These are phyloP conservation scores for Asterochloris sp. DNA, from an alignment of 139 green algal genomes.

Conservation along the genomic window DNA sequence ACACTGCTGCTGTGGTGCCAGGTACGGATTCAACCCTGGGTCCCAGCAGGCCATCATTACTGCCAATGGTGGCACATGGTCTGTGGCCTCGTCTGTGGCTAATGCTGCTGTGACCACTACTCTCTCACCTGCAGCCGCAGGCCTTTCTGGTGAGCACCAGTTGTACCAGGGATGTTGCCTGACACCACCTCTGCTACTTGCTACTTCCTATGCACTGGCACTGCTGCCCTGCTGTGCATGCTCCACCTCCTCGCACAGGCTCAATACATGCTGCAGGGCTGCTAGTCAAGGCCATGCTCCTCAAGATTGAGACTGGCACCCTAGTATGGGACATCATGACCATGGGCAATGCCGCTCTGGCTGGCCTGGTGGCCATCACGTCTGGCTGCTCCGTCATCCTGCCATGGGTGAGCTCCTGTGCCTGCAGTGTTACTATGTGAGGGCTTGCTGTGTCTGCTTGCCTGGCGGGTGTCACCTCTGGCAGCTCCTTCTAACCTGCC, in stretches of 20 bases:
- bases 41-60: slow-evolving; percentile 53
- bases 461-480: too few relatives aligned
- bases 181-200: background rate
- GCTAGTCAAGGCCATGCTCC: slow-evolving; percentile 2
- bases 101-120: slow-evolving; percentile 80
- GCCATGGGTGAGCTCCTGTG: slow-evolving; percentile 54
- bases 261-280: background rate
- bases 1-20: background rate
- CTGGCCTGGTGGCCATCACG: slow-evolving; percentile 79
- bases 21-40: slow-evolving; percentile 85
- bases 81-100: slow-evolving; percentile 19
- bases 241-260: too few relatives aligned
- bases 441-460: too few relatives aligned
- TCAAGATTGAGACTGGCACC: slow-evolving; percentile 27
- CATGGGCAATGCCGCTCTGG: slow-evolving; percentile 77
- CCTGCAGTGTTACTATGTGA: too few relatives aligned
- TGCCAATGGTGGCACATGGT: background rate
- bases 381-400: slow-evolving; percentile 63
- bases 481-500: too few relatives aligned
- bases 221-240: background rate
- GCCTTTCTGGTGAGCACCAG: slow-evolving; percentile 31
- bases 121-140: slow-evolving; percentile 57
- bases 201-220: background rate
- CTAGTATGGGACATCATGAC: slow-evolving; percentile 68
- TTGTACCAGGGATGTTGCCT: too few relatives aligned